Conservation (phyloP, 139 green algal genomes). For the Ulvella scutata region DNA sequence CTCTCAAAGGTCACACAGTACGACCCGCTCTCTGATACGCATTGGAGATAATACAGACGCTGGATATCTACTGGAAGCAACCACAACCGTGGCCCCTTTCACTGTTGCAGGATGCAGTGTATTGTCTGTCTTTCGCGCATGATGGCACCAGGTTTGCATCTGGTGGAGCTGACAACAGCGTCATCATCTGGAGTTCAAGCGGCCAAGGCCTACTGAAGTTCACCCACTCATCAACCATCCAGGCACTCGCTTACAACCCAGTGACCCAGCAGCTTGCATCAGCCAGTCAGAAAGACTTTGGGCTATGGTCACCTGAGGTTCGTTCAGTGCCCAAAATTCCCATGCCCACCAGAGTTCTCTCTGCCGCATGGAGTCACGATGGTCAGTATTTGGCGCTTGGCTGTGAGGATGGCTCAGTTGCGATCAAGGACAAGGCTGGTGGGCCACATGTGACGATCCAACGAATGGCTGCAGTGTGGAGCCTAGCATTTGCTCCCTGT, state of each 20-base stretch:
- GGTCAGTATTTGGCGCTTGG: slow-evolving; percentile 59
- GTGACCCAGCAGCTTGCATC: slow-evolving; percentile 66
- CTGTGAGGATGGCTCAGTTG: slow-evolving; percentile 50
- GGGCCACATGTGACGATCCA: slow-evolving; percentile 47
- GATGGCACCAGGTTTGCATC: slow-evolving; percentile 73
- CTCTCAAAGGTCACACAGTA: slow-evolving; percentile 58
- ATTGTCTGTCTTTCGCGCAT: slow-evolving; percentile 51
- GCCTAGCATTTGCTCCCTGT: slow-evolving; percentile 18
- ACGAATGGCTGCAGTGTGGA: slow-evolving; percentile 45
- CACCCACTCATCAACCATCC: slow-evolving; percentile 60
- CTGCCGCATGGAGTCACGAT: slow-evolving; percentile 54
- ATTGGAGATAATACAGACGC: too few species aligned
- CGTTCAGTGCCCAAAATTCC: slow-evolving; percentile 59
- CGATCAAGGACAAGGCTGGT: slow-evolving; percentile 53
- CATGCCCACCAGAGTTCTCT: slow-evolving; percentile 42
- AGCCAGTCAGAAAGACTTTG: slow-evolving; percentile 52
- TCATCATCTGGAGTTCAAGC: slow-evolving; percentile 81
- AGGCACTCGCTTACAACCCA: slow-evolving; percentile 65
- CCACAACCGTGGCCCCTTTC: not conserved
- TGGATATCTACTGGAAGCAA: not conserved
- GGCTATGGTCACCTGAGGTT: slow-evolving; percentile 69
- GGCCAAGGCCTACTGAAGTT: slow-evolving; percentile 72
- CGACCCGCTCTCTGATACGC: not conserved
- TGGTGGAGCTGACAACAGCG: slow-evolving; percentile 64
- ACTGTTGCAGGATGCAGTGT: slow-evolving; percentile 48